Base-by-base conservation (phyloP, 2,329 filamentous ascomycete species). In the Fusarium robinianum region DNA sequence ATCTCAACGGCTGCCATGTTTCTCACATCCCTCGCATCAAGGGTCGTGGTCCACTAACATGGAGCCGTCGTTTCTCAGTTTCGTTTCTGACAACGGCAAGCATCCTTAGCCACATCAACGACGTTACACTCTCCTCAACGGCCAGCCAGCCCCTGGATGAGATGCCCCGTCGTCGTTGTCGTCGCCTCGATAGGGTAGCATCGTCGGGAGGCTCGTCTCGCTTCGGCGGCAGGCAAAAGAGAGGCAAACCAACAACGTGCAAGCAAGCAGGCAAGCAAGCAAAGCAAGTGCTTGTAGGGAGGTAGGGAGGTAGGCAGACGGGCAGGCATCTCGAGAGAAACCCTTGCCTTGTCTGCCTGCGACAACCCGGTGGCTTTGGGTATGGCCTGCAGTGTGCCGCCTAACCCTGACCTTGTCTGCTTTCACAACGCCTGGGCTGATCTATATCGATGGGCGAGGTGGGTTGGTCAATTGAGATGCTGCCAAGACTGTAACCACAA, bases 91-190 rank as follows among this genome's bases (percentile, higher is more conserved):
- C 43, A 52, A 35, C 35, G 24, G 41, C 21, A n/a, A n/a, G n/a
- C n/a, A n/a, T n/a, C n/a, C n/a, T n/a, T n/a, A n/a, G n/a, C n/a
- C n/a, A n/a, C n/a, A n/a, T n/a, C 31, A 19, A 35, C 41, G 47
- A 47, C 19, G 29, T 54, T 22, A 12, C 32, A 38, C 53, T 19
- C 21, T 17, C 36, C n/a, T 46, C 36, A 29, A 38, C 16, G 22
- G 18, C 21, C 15, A 26, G 24, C 43, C 51, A n/a, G n/a, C 41
- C 45, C 57, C 53, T 61, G 47, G 46, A 34, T 51, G 57, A 38
- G 31, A 19, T 46, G 41, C 49, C 30, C 41, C 33, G 35, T n/a
- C n/a, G n/a, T n/a, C n/a, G n/a, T n/a, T n/a, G n/a, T n/a, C n/a
- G n/a, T n/a, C n/a, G n/a, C n/a, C n/a, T n/a, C 25, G 41, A 37